Conservation (phyloP, 768 basidiomycete genomes). For the Podaxis sp. region DNA sequence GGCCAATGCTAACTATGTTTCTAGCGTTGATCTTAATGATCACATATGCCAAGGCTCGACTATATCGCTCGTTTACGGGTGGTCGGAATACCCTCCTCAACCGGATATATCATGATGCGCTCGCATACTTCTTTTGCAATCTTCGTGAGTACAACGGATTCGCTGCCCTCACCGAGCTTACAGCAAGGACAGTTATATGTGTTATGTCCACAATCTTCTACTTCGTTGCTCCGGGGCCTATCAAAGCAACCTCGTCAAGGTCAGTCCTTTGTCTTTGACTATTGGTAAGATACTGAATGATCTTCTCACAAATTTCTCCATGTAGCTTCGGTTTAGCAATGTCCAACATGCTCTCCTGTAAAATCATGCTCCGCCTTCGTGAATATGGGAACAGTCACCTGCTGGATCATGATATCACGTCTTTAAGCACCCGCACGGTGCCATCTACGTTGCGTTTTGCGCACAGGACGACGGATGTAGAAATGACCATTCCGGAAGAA, state of each 20-base stretch:
- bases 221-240: neutral
- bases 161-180: neutral
- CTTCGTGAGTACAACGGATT: neutral
- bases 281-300: neutral
- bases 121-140: constrained; percentile 8
- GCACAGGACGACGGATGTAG: neutral
- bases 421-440: neutral
- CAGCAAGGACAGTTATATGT: neutral
- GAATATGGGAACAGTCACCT: constrained; percentile 4
- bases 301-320: neutral
- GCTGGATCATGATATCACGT: neutral
- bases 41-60: neutral
- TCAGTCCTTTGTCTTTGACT: neutral
- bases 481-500: neutral
- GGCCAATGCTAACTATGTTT: neutral
- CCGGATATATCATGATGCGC: neutral
- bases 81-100: neutral
- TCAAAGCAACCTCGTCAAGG: neutral
- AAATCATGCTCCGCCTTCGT: constrained; percentile 9
- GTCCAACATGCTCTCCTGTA: constrained; percentile 9
- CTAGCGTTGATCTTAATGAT: constrained; percentile 2
- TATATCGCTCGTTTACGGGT: neutral
- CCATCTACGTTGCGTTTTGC: constrained; percentile 1
- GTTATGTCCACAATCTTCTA: neutral
- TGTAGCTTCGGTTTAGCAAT: neutral